phyloP scores from a whole-genome alignment of 805 yeast genomes.

The Brettanomyces bruxellensis region DNA sequence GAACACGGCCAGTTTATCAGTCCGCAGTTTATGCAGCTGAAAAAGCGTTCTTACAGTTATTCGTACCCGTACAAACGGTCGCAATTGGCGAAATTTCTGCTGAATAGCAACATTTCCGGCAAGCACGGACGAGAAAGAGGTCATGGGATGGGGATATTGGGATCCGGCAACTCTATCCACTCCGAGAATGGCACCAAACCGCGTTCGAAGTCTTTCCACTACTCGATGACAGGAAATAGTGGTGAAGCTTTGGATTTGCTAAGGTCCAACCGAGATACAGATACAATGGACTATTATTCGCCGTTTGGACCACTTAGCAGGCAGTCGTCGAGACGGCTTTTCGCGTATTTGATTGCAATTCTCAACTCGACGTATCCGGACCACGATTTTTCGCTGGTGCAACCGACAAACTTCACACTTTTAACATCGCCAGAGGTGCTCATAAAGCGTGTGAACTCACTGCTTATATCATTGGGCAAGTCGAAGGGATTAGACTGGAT shows the following conservation, averaged over 20 bases:
- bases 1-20: constrained; percentile 11
- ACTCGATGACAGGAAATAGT: background rate
- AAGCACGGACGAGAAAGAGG: background rate
- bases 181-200: constrained; percentile 5
- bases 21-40: constrained; percentile 23
- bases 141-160: background rate
- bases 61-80: constrained; percentile 16
- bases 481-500: constrained; percentile 50
- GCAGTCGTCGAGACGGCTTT: constrained; percentile 78
- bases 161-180: constrained; percentile 5
- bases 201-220: constrained; percentile 23
- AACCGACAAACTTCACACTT: constrained; percentile 68
- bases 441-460: constrained; percentile 64
- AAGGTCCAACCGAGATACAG: constrained; percentile 18
- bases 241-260: background rate
- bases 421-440: constrained; percentile 39
- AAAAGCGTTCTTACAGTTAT: constrained; percentile 24
- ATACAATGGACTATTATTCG: constrained; percentile 19
- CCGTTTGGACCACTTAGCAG: constrained; percentile 92
- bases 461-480: constrained; percentile 59
- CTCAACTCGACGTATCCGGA: constrained; percentile 92
- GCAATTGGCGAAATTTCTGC: background rate
- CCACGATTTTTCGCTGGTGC: constrained; percentile 82
- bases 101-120: background rate
- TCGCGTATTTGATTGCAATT: constrained; percentile 84